Base-by-base conservation (phyloP, 2,329 filamentous ascomycete genomes). In the Paraphaeosphaeria sporulosa region DNA sequence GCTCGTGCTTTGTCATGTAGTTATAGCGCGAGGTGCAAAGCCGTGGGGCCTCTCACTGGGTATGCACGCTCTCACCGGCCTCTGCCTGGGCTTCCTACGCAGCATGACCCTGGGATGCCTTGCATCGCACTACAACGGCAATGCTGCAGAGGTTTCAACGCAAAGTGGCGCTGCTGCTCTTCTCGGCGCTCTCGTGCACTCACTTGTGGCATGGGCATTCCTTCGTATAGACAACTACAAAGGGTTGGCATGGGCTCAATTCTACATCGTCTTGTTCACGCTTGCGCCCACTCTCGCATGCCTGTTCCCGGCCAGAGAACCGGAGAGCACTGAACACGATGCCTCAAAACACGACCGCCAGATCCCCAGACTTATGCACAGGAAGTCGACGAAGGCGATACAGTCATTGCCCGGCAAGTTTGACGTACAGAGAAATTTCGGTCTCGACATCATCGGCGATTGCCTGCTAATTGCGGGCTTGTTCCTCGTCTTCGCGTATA, bases 111-210 rank as follows among this genome's bases (percentile, higher is more conserved):
- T 59, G 9, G 49, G 67, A 1, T 60, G 60, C 4, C 61, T 73
- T 1, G 65, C 65, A 1, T 59, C 57, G 2, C 72, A 74, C 42
- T 74, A 70, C 50, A 60, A 54, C 23, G 58, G 65, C 38, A 59
- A 73, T 13, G 27, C 71, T 3, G 72, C 77, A 1, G 64, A 78
- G 3, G 76, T 76, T 42, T 77, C 75, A 3, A 69, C 75, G 38
- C 74, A 76, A 10, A 71, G 76, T 0, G 63, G 62, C 0, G 67
- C 52, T 7, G 58, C 60, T 2, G 70, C 60, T 0, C 62, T 70
- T n/a, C 12, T 59, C 2, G 72, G 71, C 2, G 64, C 63, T 0
- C 12, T 62, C 0, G 48, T 68, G 0, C 68, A 73, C 36, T 68
- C 66, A 0, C 3, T 30, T 1, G 8, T 69, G 1, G 30, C 55